phyloP scores from a whole-genome alignment of 257 asterid species.

The Fraxinus cuspidata region DNA sequence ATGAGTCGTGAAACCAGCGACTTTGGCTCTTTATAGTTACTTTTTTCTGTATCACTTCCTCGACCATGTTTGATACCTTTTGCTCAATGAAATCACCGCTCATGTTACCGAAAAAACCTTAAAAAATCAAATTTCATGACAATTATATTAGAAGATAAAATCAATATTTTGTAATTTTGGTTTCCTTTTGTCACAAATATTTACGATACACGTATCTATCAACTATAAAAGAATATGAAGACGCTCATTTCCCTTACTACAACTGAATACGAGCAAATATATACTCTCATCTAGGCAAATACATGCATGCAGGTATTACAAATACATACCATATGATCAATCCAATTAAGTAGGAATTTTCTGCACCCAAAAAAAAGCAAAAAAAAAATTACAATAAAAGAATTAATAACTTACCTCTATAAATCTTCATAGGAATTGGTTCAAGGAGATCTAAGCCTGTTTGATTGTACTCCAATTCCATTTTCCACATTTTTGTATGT shows the following conservation, averaged over 20 bases:
- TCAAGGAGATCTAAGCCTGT: neutral
- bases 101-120: neutral
- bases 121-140: too few species aligned
- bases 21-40: too few species aligned
- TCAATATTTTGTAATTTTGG: neutral
- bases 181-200: neutral
- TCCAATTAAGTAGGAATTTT: neutral
- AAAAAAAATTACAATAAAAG: too few species aligned
- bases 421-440: conserved; percentile 27
- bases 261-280: too few species aligned
- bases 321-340: neutral
- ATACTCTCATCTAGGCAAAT: neutral
- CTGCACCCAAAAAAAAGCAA: too few species aligned
- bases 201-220: neutral
- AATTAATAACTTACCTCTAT: conserved; percentile 24
- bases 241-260: neutral
- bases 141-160: neutral
- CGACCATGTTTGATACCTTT: too few species aligned
- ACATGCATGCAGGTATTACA: neutral
- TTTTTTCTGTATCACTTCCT: too few species aligned
- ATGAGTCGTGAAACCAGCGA: neutral
- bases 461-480: too few species aligned
- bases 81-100: neutral
- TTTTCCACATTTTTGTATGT: too few species aligned
- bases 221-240: neutral